Evolutionary conservation across 148 eudicot genomes (phyloP).

Genomic region (Pharnaceum exiguum): DNA sequence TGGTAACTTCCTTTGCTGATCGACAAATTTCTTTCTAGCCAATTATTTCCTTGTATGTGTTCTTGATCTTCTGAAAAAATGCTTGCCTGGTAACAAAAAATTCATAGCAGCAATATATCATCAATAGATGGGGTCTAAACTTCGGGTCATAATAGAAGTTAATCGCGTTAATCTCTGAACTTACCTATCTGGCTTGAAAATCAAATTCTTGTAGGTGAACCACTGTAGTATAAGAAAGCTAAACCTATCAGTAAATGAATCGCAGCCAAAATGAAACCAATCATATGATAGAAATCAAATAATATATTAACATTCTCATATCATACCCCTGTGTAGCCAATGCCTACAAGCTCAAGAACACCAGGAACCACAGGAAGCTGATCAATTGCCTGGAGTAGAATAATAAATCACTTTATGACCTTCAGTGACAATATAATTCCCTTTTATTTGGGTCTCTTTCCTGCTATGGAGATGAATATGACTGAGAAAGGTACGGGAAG

Average conservation of each 20-base stretch:
- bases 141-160: background rate
- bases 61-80: slow-evolving; percentile 59
- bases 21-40: slow-evolving; percentile 39
- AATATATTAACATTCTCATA: background rate
- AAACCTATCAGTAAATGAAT: background rate
- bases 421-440: background rate
- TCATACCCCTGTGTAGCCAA: slow-evolving; percentile 95
- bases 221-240: slow-evolving; percentile 44
- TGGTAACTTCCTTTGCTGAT: background rate
- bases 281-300: background rate
- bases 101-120: background rate
- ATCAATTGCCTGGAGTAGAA: slow-evolving; percentile 67
- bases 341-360: slow-evolving; percentile 85
- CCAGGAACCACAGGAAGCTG: slow-evolving; percentile 89
- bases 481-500: background rate
- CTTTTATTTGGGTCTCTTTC: background rate
- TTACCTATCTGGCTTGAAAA: slow-evolving; percentile 80
- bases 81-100: slow-evolving; percentile 51
- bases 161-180: background rate
- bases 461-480: background rate
- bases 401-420: background rate
- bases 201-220: slow-evolving; percentile 78
- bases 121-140: no score
- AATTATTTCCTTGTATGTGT: slow-evolving; percentile 55
- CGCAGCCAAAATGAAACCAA: background rate